Conservation (phyloP, 2,329 filamentous ascomycete species). For the Ilyonectria robusta region DNA sequence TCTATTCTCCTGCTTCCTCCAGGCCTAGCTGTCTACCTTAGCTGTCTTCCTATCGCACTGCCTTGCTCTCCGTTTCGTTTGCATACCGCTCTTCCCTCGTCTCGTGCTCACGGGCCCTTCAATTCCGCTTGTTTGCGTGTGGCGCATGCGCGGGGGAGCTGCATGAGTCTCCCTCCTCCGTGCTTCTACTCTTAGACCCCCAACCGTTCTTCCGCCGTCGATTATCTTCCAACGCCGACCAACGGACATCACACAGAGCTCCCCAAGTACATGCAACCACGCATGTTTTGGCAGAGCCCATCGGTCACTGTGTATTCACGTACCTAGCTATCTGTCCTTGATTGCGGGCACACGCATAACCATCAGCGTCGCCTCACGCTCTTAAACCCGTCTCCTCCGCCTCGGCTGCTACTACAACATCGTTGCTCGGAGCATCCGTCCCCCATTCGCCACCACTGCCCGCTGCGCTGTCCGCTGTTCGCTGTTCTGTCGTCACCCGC, state of each 20-base stretch:
- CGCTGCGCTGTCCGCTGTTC: background rate
- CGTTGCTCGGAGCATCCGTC: conserved; percentile 11
- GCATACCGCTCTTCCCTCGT: conserved; percentile 22
- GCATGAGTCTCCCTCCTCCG: conserved; percentile 10
- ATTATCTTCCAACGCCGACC: conserved; percentile 38
- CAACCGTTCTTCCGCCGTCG: conserved; percentile 44
- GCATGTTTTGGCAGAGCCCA: background rate
- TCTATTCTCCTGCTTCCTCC: background rate
- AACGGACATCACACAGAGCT: background rate
- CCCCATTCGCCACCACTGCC: conserved; percentile 15
- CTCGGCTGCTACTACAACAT: conserved; percentile 17
- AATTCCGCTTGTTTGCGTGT: background rate
- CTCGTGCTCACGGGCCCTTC: conserved; percentile 8
- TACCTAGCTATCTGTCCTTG: background rate
- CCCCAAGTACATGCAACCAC: background rate
- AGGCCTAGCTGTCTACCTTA: background rate
- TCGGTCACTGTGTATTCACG: background rate
- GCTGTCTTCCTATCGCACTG: background rate
- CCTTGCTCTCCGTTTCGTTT: background rate
- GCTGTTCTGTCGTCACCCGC: background rate
- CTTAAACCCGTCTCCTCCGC: conserved; percentile 7
- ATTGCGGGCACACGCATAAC: conserved; percentile 8
- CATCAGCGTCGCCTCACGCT: conserved; percentile 6
- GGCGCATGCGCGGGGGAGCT: conserved; percentile 27
- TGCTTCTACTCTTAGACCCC: conserved; percentile 11